phyloP scores from a whole-genome alignment of 2,329 filamentous ascomycete species.

The Thermochaetoides dissita region DNA sequence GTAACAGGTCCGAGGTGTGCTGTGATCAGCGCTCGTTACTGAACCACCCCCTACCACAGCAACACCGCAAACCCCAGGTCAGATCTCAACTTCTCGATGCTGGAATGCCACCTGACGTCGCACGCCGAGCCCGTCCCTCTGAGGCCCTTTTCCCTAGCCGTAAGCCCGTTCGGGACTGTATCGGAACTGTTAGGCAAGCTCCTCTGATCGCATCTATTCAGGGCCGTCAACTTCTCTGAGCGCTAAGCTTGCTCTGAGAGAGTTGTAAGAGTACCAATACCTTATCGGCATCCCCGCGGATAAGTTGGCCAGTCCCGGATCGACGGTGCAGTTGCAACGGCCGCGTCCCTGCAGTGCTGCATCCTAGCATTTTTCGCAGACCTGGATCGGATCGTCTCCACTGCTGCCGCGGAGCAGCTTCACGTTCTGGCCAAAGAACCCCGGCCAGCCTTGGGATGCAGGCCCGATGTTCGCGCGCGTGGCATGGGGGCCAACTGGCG shows the following conservation, averaged over 20 bases:
- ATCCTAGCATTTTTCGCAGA: constrained; percentile 6
- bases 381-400: constrained; percentile 8
- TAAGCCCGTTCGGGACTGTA: too few relatives aligned
- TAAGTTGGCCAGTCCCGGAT: constrained; percentile 6
- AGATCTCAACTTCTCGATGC: constrained; percentile 1
- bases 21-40: not conserved
- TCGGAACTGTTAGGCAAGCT: too few relatives aligned
- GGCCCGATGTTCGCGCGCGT: constrained; percentile 10
- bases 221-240: too few relatives aligned
- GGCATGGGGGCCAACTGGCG: not conserved
- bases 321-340: constrained; percentile 7
- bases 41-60: not conserved
- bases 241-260: too few relatives aligned
- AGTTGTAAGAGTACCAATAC: too few relatives aligned
- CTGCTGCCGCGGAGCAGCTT: constrained; percentile 7
- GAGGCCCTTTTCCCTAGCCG: too few relatives aligned
- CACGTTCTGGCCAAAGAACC: constrained; percentile 7
- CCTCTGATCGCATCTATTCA: too few relatives aligned
- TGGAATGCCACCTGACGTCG: not conserved
- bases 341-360: constrained; percentile 5
- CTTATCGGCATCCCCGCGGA: not conserved
- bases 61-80: not conserved
- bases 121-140: too few relatives aligned
- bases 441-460: constrained; percentile 9
- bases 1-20: not conserved